Evolutionary conservation across 2,329 filamentous ascomycete genomes (phyloP).

Genomic region (Trichoderma cornu-damae): DNA sequence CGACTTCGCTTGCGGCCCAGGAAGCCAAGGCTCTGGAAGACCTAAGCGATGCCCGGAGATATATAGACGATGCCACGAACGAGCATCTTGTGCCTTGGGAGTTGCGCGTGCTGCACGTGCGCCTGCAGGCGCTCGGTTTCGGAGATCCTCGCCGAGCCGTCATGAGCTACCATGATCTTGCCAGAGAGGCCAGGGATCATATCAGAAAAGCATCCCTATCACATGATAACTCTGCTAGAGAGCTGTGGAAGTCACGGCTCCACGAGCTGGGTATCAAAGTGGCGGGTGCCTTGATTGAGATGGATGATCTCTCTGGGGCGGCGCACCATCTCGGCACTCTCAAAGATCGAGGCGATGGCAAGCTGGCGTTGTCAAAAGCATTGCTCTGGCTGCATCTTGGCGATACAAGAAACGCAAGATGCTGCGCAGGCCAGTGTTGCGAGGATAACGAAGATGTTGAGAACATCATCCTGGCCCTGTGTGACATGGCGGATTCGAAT

Average conservation of each 20-base stretch:
- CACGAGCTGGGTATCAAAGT: slow-evolving; percentile 68
- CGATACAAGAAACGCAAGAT: slow-evolving; percentile 62
- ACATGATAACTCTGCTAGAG: slow-evolving; percentile 50
- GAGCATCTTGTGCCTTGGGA: slow-evolving; percentile 79
- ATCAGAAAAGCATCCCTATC: slow-evolving; percentile 43
- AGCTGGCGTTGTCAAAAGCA: slow-evolving; percentile 48
- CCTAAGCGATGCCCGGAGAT: slow-evolving; percentile 51
- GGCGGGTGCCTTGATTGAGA: slow-evolving; percentile 67
- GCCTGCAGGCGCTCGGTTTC: slow-evolving; percentile 80
- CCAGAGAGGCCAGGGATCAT: slow-evolving; percentile 64
- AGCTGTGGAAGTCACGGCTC: slow-evolving; percentile 67
- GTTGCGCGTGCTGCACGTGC: slow-evolving; percentile 73
- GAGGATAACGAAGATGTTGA: slow-evolving; percentile 34
- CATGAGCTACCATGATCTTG: slow-evolving; percentile 86
- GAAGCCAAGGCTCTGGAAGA: slow-evolving; percentile 61
- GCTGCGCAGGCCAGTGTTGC: slow-evolving; percentile 40
- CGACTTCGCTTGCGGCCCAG: slow-evolving; percentile 62
- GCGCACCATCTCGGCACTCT: slow-evolving; percentile 65
- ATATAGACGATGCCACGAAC: slow-evolving; percentile 49
- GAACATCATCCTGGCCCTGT: slow-evolving; percentile 59
- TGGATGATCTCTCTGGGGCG: slow-evolving; percentile 81
- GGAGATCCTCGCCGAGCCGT: slow-evolving; percentile 78
- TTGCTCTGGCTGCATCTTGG: slow-evolving; percentile 76
- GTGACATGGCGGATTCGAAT: slow-evolving; percentile 72
- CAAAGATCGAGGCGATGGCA: slow-evolving; percentile 34